These are phyloP conservation scores for Amphicarpaea edgeworthii DNA, from an alignment of 306 rosid species.

Conservation along the genomic window DNA sequence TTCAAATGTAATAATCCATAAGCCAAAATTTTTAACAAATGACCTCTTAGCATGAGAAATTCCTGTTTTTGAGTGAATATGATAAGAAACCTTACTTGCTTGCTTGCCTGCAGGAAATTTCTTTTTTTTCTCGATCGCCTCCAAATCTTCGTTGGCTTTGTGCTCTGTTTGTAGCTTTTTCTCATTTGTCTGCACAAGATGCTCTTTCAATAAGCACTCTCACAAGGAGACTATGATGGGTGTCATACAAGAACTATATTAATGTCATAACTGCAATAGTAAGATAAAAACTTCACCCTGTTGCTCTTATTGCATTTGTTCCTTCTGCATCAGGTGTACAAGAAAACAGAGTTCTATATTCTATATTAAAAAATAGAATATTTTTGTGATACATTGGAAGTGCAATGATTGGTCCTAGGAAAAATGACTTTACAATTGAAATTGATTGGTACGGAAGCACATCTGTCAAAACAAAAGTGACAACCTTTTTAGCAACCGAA, in stretches of 20 bases:
- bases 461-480: conserved; percentile 44
- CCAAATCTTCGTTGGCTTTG: conserved; percentile 41
- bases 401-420: conserved; percentile 28
- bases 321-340: conserved; percentile 31
- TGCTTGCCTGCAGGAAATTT: conserved; percentile 37
- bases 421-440: conserved; percentile 54
- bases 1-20: background rate
- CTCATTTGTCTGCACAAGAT: conserved; percentile 42
- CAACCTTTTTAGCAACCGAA: background rate
- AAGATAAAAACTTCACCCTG: conserved; percentile 44
- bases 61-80: conserved; percentile 14
- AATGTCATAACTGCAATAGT: background rate
- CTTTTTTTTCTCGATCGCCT: conserved; percentile 44
- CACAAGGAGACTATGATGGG: background rate
- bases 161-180: conserved; percentile 17
- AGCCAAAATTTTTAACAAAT: background rate
- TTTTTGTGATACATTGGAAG: background rate
- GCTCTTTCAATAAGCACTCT: conserved; percentile 20
- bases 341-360: background rate
- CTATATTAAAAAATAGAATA: background rate
- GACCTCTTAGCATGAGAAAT: conserved; percentile 7
- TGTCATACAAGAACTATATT: background rate
- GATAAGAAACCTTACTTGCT: conserved; percentile 48
- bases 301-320: conserved; percentile 34
- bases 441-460: conserved; percentile 67